Evolutionary conservation across 2,329 filamentous ascomycete species (phyloP).

Genomic region (Diaporthe australafricana): DNA sequence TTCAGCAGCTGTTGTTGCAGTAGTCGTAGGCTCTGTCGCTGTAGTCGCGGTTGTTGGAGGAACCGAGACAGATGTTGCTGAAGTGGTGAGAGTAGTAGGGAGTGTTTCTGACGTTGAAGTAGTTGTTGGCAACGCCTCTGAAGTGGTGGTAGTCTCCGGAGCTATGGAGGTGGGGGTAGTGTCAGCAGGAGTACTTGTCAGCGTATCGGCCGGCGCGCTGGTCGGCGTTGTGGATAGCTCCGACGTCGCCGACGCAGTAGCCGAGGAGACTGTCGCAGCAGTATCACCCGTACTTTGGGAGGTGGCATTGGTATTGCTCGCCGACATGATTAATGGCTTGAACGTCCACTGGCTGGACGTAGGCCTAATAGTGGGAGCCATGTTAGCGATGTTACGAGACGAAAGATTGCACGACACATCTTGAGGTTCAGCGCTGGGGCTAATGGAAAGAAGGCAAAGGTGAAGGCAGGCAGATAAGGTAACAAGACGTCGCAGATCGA

Average conservation of each 20-base stretch:
- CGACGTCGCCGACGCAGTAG: slow-evolving; percentile 31
- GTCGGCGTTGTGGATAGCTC: slow-evolving; percentile 15
- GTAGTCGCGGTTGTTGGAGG: slow-evolving; percentile 20
- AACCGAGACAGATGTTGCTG: neutral
- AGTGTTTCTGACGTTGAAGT: neutral
- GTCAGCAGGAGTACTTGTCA: slow-evolving; percentile 37
- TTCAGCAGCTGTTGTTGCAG: neutral
- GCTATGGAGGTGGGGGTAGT: slow-evolving; percentile 33
- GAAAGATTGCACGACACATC: slow-evolving; percentile 7
- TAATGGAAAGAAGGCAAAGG: slow-evolving; percentile 16
- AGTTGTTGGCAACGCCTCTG: neutral
- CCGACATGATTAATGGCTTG: slow-evolving; percentile 34
- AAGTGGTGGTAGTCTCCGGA: slow-evolving; percentile 26
- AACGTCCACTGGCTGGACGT: slow-evolving; percentile 26
- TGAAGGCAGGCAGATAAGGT: slow-evolving; percentile 19
- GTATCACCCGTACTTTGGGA: slow-evolving; percentile 35
- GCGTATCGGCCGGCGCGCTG: slow-evolving; percentile 31
- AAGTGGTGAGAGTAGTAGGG: slow-evolving; percentile 21
- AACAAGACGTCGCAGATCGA: slow-evolving; percentile 23
- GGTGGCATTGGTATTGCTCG: slow-evolving; percentile 34
- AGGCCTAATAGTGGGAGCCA: slow-evolving; percentile 34
- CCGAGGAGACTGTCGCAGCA: slow-evolving; percentile 30
- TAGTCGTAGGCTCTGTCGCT: slow-evolving; percentile 8
- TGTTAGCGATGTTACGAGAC: slow-evolving; percentile 34
- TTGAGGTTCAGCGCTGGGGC: neutral